A percentile compares a stretch with the other conserved stretches of the same genome.
These are phyloP conservation scores for Tetrapisispora fleetii DNA, from an alignment of 805 yeast genomes.

Conservation along the genomic window DNA sequence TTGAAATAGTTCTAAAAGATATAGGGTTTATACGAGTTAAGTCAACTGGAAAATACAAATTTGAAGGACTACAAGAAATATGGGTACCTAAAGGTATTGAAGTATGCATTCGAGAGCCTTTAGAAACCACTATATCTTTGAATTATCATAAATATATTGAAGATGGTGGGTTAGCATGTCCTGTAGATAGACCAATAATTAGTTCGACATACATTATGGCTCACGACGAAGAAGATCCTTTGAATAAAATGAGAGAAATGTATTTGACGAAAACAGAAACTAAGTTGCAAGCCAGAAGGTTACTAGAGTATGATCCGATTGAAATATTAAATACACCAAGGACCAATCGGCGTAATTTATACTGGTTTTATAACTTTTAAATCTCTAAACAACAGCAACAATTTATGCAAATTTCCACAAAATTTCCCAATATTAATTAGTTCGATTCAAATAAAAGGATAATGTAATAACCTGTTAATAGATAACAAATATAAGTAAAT, in stretches of 20 bases:
- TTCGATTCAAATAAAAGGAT: too few species aligned
- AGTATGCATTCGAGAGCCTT: slow-evolving; percentile 45
- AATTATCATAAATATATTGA: slow-evolving; percentile 30
- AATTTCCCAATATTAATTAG: too few species aligned
- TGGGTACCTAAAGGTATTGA: slow-evolving; percentile 49
- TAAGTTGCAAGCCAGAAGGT: slow-evolving; percentile 16
- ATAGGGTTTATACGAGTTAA: slow-evolving; percentile 53
- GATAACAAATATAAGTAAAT: too few species aligned
- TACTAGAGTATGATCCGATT: slow-evolving; percentile 11
- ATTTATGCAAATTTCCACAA: too few species aligned
- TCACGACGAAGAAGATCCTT: slow-evolving; percentile 12
- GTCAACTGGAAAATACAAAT: slow-evolving; percentile 43
- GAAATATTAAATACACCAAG: slow-evolving; percentile 10
- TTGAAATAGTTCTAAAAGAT: slow-evolving; percentile 56
- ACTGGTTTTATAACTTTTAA: slow-evolving; percentile 27
- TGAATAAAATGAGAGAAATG: slow-evolving; percentile 20
- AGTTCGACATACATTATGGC: slow-evolving; percentile 23
- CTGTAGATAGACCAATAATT: slow-evolving; percentile 19
- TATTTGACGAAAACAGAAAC: slow-evolving; percentile 19
- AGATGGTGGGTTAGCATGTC: slow-evolving; percentile 25
- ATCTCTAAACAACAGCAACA: too few species aligned
- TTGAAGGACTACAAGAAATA: slow-evolving; percentile 34
- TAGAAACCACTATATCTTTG: slow-evolving; percentile 22
- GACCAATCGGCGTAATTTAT: slow-evolving; percentile 17
- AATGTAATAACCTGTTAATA: too few species aligned